Conservation (phyloP, 2,329 filamentous ascomycete species). For the Ascochyta pisi region DNA sequence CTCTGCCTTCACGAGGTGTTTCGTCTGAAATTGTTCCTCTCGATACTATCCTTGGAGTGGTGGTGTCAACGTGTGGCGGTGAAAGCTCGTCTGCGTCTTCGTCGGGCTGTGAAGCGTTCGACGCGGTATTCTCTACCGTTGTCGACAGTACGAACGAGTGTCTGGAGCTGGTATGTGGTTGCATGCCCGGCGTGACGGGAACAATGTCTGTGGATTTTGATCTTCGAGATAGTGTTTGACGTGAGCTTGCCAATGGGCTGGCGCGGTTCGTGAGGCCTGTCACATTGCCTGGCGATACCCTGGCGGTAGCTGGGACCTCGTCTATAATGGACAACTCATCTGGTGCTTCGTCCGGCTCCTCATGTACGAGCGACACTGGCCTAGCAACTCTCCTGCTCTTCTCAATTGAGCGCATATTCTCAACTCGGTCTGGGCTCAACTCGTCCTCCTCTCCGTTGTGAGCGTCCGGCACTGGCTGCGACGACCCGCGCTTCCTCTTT, state of each 20-base stretch:
- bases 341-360: conserved; percentile 34
- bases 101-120: conserved; percentile 21
- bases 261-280: conserved; percentile 20
- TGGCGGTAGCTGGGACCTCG: conserved; percentile 24
- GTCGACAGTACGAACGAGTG: conserved; percentile 21
- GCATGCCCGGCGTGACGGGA: conserved; percentile 35
- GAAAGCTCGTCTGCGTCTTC: conserved; percentile 42
- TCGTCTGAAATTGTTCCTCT: conserved; percentile 15
- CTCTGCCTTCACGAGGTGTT: conserved; percentile 4
- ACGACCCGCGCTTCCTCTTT: conserved; percentile 44
- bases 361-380: conserved; percentile 32
- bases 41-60: conserved; percentile 23
- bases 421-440: conserved; percentile 41
- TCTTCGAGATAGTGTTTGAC: conserved; percentile 17
- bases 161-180: conserved; percentile 21
- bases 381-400: conserved; percentile 35
- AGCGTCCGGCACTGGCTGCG: conserved; percentile 21
- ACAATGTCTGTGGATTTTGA: conserved; percentile 31
- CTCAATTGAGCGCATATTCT: conserved; percentile 36
- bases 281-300: conserved; percentile 17
- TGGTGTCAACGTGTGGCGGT: conserved; percentile 20
- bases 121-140: conserved; percentile 22
- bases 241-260: conserved; percentile 20
- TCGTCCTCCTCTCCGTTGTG: conserved; percentile 40
- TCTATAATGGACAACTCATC: conserved; percentile 40